Percentiles rank a stretch among this genome's conserved stretches.
Conservation (phyloP, 108 stramenopile species). For the Cyclotella sp. region DNA sequence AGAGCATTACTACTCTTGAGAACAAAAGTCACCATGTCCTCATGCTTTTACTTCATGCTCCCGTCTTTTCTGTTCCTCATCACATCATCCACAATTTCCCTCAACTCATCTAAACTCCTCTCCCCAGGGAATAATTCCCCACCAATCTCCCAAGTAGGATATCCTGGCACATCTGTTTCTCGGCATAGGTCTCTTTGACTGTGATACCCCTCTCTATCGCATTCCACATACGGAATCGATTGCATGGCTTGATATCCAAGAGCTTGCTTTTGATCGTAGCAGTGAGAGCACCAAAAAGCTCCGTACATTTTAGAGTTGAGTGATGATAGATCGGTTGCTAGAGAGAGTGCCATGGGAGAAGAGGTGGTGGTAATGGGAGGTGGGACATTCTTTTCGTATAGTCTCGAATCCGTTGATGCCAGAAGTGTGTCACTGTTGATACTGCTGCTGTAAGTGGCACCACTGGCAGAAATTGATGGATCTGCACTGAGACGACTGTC, state of each 20-base stretch:
- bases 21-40: neutral
- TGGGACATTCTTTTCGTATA: slow-evolving; percentile 57
- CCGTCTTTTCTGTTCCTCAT: slow-evolving; percentile 15
- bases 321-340: slow-evolving; percentile 66
- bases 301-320: slow-evolving; percentile 90
- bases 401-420: slow-evolving; percentile 36
- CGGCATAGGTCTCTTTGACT: slow-evolving; percentile 76
- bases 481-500: slow-evolving; percentile 4
- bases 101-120: slow-evolving; percentile 89
- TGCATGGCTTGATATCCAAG: slow-evolving; percentile 82
- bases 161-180: slow-evolving; percentile 86
- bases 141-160: slow-evolving; percentile 96
- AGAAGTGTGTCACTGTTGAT: slow-evolving; percentile 34
- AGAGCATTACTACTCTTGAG: neutral
- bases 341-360: slow-evolving; percentile 61
- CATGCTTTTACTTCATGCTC: no score
- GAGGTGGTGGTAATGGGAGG: slow-evolving; percentile 80
- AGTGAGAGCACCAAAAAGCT: slow-evolving; percentile 97
- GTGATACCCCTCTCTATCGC: slow-evolving; percentile 78
- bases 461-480: neutral
- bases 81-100: slow-evolving; percentile 73
- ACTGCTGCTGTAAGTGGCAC: neutral
- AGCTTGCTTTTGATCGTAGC: slow-evolving; percentile 91
- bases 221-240: slow-evolving; percentile 89
- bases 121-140: slow-evolving; percentile 95